Base-by-base conservation (phyloP, 352 stramenopile species). In the Globisporangium parvum region DNA sequence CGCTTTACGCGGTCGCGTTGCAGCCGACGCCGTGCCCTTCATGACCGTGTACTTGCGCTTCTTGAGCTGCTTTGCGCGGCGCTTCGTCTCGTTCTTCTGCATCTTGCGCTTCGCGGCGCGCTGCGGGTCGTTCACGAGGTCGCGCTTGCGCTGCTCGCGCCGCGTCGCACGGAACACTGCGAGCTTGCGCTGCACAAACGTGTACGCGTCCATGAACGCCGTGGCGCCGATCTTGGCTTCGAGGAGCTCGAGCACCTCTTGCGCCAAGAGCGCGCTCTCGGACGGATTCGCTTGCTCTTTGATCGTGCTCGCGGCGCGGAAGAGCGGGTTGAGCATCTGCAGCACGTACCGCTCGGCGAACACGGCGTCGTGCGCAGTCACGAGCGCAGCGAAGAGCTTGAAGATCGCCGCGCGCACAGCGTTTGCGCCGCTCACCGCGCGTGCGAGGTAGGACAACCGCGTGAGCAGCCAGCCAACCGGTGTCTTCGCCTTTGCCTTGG, bases 1-100 rank as follows among this genome's bases (percentile, higher is more conserved):
- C 41, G 70, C 63, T 71, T 92, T 92, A 37, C 59, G 71, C 20
- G 75, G 65, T 10, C 71, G 71, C 33, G 77, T 71, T 46, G 67
- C 81, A n/a, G 75, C 74, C 44, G 82, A 90, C 4, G 69, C 60
- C 4, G 81, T 80, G 40, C 85, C 85, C 66, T 95, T 95, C 52
- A 93, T 57, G 31, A 93, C 69, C n/a, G 80, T 73, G 59, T 87
- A 80, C 69, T 96, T 96, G 62, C 87, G 81, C 66, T 96, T 95
- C 59, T 90, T 89, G 46, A 93, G 52, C 65, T 95, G 81, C 71
- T 94, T 94, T 21, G 75, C 69, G 37, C 61, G 71, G 46, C 77
- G 77, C 67, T 96, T 96, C 35, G 79, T 67, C 49, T 93, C 75
- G 65, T 95, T 93, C 67, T 94, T 93, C 35, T 88, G 73, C 46